Evolutionary conservation across 495 filamentous ascomycete species (phyloP).

Genomic region (Clavariopsis aquatica): DNA sequence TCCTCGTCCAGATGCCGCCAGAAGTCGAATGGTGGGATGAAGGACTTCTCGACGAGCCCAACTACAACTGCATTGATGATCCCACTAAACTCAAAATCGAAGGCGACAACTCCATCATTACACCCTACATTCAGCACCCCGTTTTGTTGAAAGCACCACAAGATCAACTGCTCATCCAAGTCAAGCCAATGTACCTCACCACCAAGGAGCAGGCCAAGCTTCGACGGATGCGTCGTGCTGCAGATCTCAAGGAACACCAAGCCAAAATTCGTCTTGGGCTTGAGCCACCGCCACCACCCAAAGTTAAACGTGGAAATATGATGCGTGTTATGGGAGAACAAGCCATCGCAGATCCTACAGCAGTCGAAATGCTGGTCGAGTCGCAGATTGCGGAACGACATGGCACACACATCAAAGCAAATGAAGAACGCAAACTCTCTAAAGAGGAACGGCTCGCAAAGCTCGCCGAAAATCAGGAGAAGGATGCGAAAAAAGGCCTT

Average conservation of each 20-base stretch:
- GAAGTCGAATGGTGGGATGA: constrained; percentile 99
- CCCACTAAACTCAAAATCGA: constrained; percentile 70
- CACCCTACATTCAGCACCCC: constrained; percentile 87
- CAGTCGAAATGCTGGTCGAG: constrained; percentile 92
- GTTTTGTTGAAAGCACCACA: constrained; percentile 89
- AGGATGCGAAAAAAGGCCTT: constrained; percentile 83
- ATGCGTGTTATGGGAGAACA: constrained; percentile 98
- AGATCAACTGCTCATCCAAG: constrained; percentile 72
- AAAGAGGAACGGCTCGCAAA: constrained; percentile 91
- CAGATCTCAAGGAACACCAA: constrained; percentile 90
- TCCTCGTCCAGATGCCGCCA: constrained; percentile 77
- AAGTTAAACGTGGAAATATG: constrained; percentile 92
- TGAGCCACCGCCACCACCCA: constrained; percentile 83
- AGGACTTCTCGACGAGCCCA: constrained; percentile 69
- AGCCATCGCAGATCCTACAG: constrained; percentile 95
- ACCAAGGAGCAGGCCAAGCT: constrained; percentile 87
- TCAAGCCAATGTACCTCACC: constrained; percentile 92
- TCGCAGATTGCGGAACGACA: constrained; percentile 83
- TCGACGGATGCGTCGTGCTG: constrained; percentile 86
- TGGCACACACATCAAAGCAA: constrained; percentile 70
- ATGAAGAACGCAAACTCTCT: constrained; percentile 86
- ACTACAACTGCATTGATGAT: constrained; percentile 69
- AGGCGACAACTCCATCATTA: constrained; percentile 79
- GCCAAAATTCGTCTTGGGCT: constrained; percentile 92
- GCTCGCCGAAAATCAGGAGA: constrained; percentile 76